Evolutionary conservation across 1,284 basidiomycete species (phyloP).

Genomic region (Ceratobasidium sp.): DNA sequence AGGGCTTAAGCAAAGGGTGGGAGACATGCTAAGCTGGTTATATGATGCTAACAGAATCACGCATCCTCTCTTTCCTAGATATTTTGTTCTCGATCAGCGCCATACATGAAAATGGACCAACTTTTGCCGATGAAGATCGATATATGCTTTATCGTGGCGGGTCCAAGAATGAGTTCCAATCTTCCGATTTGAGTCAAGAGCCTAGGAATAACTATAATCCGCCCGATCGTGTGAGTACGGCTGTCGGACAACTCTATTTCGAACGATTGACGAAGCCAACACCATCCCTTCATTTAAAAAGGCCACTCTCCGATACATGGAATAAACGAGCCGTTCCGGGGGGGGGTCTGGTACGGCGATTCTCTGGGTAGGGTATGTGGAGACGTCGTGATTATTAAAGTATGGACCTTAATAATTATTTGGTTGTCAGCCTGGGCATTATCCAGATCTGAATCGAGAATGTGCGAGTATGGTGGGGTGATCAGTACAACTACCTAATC

Average conservation of each 20-base stretch:
- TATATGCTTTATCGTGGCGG: constrained; percentile 26
- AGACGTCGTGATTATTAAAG: too few relatives aligned
- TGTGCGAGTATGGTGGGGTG: constrained; percentile 35
- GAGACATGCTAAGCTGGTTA: too few relatives aligned
- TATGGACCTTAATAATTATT: not conserved
- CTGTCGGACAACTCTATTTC: not conserved
- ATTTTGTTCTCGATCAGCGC: constrained; percentile 26
- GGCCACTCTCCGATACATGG: constrained; percentile 26
- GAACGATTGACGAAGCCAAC: not conserved
- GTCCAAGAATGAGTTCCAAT: not conserved
- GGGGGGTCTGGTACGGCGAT: constrained; percentile 37
- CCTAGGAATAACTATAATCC: not conserved
- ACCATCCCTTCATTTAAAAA: not conserved
- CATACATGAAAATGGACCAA: not conserved
- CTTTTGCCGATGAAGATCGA: not conserved
- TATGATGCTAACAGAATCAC: not conserved
- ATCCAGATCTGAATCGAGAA: constrained; percentile 34
- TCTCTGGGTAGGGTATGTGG: constrained; percentile 15
- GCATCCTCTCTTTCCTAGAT: not conserved
- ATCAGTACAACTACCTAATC: constrained; percentile 36
- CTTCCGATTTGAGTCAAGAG: constrained; percentile 11
- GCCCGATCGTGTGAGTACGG: constrained; percentile 4
- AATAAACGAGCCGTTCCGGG: constrained; percentile 29
- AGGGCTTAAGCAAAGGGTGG: constrained; percentile 8
- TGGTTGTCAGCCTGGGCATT: constrained; percentile 31